phyloP scores from a whole-genome alignment of 73 alveolate species.

The Paramecium caudatum region DNA sequence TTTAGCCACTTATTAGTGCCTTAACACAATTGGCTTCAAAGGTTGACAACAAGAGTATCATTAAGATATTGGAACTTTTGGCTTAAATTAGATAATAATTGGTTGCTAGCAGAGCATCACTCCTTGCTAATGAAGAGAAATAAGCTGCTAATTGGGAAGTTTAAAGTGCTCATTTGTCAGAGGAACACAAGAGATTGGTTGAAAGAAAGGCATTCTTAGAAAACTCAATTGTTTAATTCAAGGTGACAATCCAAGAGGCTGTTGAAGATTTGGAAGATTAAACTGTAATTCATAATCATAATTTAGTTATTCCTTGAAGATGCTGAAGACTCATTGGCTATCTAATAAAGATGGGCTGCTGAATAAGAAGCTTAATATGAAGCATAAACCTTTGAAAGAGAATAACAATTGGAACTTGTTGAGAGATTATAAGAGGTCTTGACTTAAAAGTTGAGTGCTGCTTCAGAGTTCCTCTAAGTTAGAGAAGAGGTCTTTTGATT shows the following conservation, averaged over 20 bases:
- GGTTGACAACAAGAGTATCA: slow-evolving; percentile 67
- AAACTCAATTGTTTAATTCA: slow-evolving; percentile 65
- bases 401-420: slow-evolving; percentile 42
- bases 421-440: slow-evolving; percentile 62
- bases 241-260: slow-evolving; percentile 66
- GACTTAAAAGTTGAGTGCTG: slow-evolving; percentile 32
- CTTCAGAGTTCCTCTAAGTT: slow-evolving; percentile 62
- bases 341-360: slow-evolving; percentile 73
- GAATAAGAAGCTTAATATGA: slow-evolving; percentile 67
- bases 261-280: slow-evolving; percentile 71
- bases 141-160: slow-evolving; percentile 63
- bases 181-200: slow-evolving; percentile 67
- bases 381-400: slow-evolving; percentile 61
- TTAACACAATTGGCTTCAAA: slow-evolving; percentile 59
- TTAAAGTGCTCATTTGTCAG: slow-evolving; percentile 62
- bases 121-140: slow-evolving; percentile 58
- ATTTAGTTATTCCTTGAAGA: slow-evolving; percentile 72
- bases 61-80: slow-evolving; percentile 55
- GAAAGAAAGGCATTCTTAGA: slow-evolving; percentile 70
- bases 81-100: slow-evolving; percentile 69
- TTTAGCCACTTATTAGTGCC: slow-evolving; percentile 58
- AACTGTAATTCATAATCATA: slow-evolving; percentile 28
- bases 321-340: slow-evolving; percentile 71
- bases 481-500: slow-evolving; percentile 65
- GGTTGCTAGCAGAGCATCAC: slow-evolving; percentile 68